Percentiles rank a stretch among this genome's conserved stretches.
Conservation (phyloP, 208 protist species). For the Lotmaria passim region DNA sequence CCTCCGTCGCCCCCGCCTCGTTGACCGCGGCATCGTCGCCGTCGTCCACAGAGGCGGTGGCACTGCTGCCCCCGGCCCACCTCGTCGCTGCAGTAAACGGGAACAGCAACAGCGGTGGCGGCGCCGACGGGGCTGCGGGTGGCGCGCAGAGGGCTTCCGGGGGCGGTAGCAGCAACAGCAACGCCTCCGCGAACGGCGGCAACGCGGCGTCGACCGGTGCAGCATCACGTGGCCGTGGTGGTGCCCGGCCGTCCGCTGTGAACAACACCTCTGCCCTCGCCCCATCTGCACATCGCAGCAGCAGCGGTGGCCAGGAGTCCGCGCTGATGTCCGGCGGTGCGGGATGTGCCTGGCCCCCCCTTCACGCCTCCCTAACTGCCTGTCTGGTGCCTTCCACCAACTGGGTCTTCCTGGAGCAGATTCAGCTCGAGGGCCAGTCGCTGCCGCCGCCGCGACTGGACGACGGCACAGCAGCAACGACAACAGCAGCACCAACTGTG, state of each 20-base stretch:
- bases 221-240: slow-evolving; percentile 1
- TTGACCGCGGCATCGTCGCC: too few relatives aligned
- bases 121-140: neutral
- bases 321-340: neutral
- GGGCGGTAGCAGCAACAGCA: neutral
- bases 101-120: neutral
- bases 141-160: neutral
- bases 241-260: neutral
- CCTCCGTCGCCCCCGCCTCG: too few relatives aligned
- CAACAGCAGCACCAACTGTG: neutral
- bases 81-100: slow-evolving; percentile 23
- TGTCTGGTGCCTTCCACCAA: slow-evolving; percentile 36
- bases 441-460: neutral
- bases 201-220: neutral
- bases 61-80: slow-evolving; percentile 26
- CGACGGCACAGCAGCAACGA: neutral
- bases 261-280: neutral
- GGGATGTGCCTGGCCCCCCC: neutral
- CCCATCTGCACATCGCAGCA: neutral
- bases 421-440: slow-evolving; percentile 16
- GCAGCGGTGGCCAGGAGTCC: slow-evolving; percentile 7
- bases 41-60: neutral
- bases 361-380: neutral
- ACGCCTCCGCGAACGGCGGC: neutral
- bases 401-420: slow-evolving; percentile 27